Conservation (phyloP, 495 filamentous ascomycete species). For the Pseudoneurospora amorphoporcata region DNA sequence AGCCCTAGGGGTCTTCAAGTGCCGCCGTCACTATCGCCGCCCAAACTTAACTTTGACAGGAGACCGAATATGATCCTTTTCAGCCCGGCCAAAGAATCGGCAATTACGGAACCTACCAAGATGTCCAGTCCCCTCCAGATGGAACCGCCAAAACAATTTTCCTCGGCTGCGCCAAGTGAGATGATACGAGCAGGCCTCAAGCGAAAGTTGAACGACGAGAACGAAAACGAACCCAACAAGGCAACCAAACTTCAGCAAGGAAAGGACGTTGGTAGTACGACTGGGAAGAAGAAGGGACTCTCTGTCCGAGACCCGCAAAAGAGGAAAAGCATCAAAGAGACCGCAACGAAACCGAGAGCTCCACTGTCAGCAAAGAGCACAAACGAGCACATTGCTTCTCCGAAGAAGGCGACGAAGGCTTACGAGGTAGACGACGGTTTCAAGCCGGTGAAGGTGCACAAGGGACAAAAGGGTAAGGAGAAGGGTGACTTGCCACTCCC, state of each 20-base stretch:
- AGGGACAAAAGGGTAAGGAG: conserved; percentile 6
- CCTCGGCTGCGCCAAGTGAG: background rate
- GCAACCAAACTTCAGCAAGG: conserved; percentile 9
- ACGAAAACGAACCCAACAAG: conserved; percentile 6
- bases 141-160: background rate
- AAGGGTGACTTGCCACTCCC: background rate
- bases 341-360: conserved; percentile 19
- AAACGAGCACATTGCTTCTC: conserved; percentile 35
- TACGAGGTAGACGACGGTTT: conserved; percentile 8
- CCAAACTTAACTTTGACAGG: conserved; percentile 12
- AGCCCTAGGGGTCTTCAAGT: background rate
- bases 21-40: background rate
- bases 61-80: conserved; percentile 3
- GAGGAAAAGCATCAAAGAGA: conserved; percentile 25
- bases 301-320: conserved; percentile 7
- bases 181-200: conserved; percentile 19
- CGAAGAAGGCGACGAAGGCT: conserved; percentile 26
- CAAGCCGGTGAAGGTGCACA: conserved; percentile 9
- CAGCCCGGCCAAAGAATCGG: background rate
- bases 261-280: conserved; percentile 19
- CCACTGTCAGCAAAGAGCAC: conserved; percentile 36
- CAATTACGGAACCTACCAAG: background rate
- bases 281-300: conserved; percentile 4
- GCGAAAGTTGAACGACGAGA: conserved; percentile 26
- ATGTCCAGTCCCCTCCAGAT: background rate